Percentiles rank a stretch among this genome's conserved stretches.
Evolutionary conservation across 2,329 filamentous ascomycete species (phyloP).

Genomic region (Zymoseptoria brevis): DNA sequence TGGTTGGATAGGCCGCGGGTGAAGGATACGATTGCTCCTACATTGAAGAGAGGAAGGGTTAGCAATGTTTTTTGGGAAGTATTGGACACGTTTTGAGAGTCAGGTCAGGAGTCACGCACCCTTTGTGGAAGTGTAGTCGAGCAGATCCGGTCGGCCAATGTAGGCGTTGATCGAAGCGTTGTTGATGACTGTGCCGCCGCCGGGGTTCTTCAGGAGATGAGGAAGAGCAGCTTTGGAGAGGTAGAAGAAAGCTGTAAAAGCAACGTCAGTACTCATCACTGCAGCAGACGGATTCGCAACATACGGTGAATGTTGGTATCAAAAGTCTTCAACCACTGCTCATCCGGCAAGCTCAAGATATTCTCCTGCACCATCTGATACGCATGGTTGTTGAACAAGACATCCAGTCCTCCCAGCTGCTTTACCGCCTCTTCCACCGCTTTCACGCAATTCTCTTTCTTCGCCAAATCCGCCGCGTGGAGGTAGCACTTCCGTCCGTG

Average conservation of each 20-base stretch:
- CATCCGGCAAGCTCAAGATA: slow-evolving; percentile 65
- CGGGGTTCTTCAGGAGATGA: slow-evolving; percentile 53
- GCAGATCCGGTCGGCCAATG: slow-evolving; percentile 67
- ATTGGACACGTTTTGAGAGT: no score
- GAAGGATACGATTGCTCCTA: slow-evolving; percentile 73
- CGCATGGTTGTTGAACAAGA: slow-evolving; percentile 64
- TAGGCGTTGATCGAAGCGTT: slow-evolving; percentile 79
- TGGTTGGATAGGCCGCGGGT: slow-evolving; percentile 72
- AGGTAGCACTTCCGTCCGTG: slow-evolving; percentile 59
- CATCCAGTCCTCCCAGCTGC: slow-evolving; percentile 61
- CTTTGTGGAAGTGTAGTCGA: slow-evolving; percentile 76
- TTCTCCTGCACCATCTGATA: slow-evolving; percentile 66
- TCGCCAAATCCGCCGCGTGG: slow-evolving; percentile 56
- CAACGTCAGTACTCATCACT: neutral
- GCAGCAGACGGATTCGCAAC: slow-evolving; percentile 1
- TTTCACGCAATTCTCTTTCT: slow-evolving; percentile 60
- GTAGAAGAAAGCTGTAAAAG: slow-evolving; percentile 54
- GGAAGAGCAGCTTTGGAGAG: slow-evolving; percentile 68
- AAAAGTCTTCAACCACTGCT: slow-evolving; percentile 74
- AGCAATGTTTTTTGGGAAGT: no score
- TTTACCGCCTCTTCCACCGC: slow-evolving; percentile 59
- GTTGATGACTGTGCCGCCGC: slow-evolving; percentile 71
- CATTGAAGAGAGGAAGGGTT: no score
- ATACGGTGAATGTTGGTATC: slow-evolving; percentile 66
- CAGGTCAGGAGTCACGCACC: no score